Base-by-base conservation (phyloP, 345 rosid species). In the Salix dunnii region DNA sequence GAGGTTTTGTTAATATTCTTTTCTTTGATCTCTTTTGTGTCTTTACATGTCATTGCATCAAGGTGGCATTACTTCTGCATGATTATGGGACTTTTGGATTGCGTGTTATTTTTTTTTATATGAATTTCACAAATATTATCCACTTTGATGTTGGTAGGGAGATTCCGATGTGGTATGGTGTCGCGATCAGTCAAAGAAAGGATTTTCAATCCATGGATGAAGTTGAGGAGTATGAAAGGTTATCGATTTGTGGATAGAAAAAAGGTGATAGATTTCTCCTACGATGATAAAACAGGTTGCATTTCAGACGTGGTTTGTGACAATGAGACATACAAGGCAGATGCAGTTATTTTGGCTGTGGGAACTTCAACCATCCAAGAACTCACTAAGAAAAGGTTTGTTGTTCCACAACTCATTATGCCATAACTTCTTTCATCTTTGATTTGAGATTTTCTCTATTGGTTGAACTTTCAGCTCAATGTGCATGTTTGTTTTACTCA, bases 301-400 rank as follows among this genome's bases (percentile, higher is more conserved):
- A 77, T 88, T 69, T 82, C 88, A 18, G 84, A 82, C 18, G 85
- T 91, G 66, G 85, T 82, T 61, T 91, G 89, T 38, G 85, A 83
- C 67, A 58, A 79, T 53, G 83, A 87, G 78, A 79, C 55, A 12
- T 79, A 83, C 14, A 55, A 31, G 31, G 88, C 84, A 48, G 89
- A 87, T 88, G 89, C 89, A 30, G 86, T 88, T 71, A 76, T 91
- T 69, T 72, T 89, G 78, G 91, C 92, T 10, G 84, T 83, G 61
- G 86, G 89, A 75, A 76, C 89, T 73, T 76, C 91, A 74, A 74
- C 84, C 2, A 74, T 89, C 73, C 88, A 86, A 77, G 89, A 88
- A 77, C 84, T 82, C 55, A 79, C 89, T 65, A 82, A 80, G 82
- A 84, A 84, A 30, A 88, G 93, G 92, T 89, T 60, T 53, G 77